These are phyloP conservation scores for Leishmania braziliensis DNA, from an alignment of 208 protist species.

Conservation along the genomic window DNA sequence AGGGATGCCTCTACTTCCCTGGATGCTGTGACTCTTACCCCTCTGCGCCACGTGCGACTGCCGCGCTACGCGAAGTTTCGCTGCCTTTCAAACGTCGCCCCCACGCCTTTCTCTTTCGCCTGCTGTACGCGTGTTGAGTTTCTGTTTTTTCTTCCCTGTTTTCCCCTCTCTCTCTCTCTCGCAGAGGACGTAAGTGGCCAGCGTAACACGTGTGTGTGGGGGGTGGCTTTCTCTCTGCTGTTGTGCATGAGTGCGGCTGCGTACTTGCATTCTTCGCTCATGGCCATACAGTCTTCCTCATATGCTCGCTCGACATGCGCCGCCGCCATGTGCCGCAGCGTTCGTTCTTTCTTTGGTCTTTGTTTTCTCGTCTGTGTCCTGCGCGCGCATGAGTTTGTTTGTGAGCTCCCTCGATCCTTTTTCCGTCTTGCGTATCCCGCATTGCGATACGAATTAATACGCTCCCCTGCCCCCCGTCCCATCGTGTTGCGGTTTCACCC, in stretches of 20 bases:
- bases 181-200: neutral
- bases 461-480: too few relatives aligned
- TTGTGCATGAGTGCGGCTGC: neutral
- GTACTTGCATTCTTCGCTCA: neutral
- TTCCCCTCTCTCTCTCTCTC: neutral
- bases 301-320: neutral
- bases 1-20: neutral
- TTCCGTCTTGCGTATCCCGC: neutral
- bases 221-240: neutral
- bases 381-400: neutral
- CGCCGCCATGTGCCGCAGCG: neutral
- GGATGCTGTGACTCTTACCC: neutral
- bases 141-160: neutral
- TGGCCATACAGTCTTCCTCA: neutral
- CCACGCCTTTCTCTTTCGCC: neutral
- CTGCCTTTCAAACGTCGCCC: neutral
- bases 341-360: neutral
- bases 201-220: neutral
- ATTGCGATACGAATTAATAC: neutral
- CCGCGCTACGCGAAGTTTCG: neutral
- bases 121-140: neutral
- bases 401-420: neutral
- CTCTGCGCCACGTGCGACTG: neutral
- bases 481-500: neutral
- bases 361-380: neutral